Evolutionary conservation across 257 asterid species (phyloP), one percentile per base, ranked within the genome.

Genomic region (Ehretia macrophylla): DNA sequence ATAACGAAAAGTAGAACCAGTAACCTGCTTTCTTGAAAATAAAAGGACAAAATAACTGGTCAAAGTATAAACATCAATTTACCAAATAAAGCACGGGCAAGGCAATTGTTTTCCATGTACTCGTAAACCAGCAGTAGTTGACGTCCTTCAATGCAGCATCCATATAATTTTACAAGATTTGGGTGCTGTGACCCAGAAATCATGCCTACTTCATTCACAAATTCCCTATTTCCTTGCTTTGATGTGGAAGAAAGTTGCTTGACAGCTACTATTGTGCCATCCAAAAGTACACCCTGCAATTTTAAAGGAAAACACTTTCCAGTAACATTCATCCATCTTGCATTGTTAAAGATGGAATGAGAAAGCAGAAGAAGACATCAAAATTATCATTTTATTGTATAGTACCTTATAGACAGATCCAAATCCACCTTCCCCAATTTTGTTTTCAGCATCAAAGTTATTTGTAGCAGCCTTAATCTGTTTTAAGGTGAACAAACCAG

Each of bases 341-440:
- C 53, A 27, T 10, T 17, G 8, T 35, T 2, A 38, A 38, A 59
- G 32, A 23, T 60, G 49, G 64, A 47, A 32, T 50, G 53, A 65
- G 12, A 32, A 20, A 1, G 19, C 11, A 56, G 3, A 20, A 27
- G 49, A 47, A 46, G 50, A 32, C 22, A 1, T 32, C 11, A 56
- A 14, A n/a, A 16, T 19, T 44, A 66, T 21, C 38, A 16, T 32
- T 48, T 39, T n/a, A 6, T 27, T 27, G 35, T 6, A 49, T 13
- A n/a, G 54, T 75, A 79, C 94, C 83, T 77, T 82, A 71, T 71
- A 85, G 56, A 82, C 94, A 19, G 75, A 60, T 35, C 94, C 94
- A 63, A 85, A 85, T 55, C 94, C 89, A 54, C 94, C 89, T 72
- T 85, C 86, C n/a, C 94, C 87, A 40, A 85, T 77, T 65, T 77